Conservation (phyloP, 768 basidiomycete genomes). For the Solioccasus polychromus region DNA sequence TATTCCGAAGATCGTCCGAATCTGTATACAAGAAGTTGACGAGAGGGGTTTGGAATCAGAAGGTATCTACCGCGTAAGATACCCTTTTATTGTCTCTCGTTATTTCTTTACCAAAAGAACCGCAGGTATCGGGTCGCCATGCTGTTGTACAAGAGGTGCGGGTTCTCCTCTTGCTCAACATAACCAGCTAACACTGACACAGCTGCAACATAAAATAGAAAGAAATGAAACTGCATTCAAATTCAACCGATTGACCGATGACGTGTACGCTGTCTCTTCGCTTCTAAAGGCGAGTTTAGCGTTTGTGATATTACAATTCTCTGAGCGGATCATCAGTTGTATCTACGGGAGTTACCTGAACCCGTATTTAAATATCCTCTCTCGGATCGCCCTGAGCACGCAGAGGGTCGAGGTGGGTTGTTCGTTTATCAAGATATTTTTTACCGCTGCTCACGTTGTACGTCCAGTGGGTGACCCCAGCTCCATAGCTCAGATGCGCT, state of each 20-base stretch:
- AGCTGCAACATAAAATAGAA: constrained; percentile 88
- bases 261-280: constrained; percentile 80
- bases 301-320: neutral
- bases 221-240: constrained; percentile 73
- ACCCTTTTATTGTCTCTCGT: neutral
- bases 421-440: neutral
- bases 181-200: constrained; percentile 6
- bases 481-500: constrained; percentile 74
- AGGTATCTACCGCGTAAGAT: constrained; percentile 73
- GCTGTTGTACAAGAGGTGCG: constrained; percentile 79
- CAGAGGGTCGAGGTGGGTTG: constrained; percentile 65
- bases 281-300: constrained; percentile 65
- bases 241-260: constrained; percentile 69
- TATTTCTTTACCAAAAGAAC: constrained; percentile 3
- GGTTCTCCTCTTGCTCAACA: neutral
- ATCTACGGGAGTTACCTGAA: constrained; percentile 86
- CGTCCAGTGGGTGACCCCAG: constrained; percentile 61
- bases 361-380: constrained; percentile 82
- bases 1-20: constrained; percentile 74
- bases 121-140: constrained; percentile 79
- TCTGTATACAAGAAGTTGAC: constrained; percentile 84
- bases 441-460: neutral
- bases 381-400: constrained; percentile 78
- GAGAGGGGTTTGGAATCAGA: constrained; percentile 72
- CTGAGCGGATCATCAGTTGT: constrained; percentile 44